Percentiles rank a stretch among this genome's conserved stretches.
These are phyloP conservation scores for Hymenotorrendiella dingleyae DNA, from an alignment of 2,329 filamentous ascomycete species.

Conservation along the genomic window DNA sequence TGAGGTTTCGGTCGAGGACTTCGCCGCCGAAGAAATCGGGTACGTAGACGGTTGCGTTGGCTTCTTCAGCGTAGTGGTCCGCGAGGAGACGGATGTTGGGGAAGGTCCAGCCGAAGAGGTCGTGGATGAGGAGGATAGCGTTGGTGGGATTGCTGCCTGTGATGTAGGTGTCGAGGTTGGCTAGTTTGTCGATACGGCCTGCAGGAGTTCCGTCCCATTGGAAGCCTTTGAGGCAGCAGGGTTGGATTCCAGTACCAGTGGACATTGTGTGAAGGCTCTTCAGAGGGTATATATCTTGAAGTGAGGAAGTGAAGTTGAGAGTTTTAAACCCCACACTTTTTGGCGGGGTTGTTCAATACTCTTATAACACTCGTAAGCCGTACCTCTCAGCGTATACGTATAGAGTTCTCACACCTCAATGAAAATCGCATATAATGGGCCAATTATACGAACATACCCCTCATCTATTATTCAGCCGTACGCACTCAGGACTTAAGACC, in stretches of 20 bases:
- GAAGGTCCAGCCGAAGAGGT: constrained; percentile 40
- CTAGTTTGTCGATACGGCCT: constrained; percentile 32
- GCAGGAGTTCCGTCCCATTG: constrained; percentile 36
- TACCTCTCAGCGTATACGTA: too few species aligned
- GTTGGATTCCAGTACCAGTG: too few species aligned
- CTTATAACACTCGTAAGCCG: too few species aligned
- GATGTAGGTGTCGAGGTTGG: constrained; percentile 33
- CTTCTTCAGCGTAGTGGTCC: constrained; percentile 40
- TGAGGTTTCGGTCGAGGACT: constrained; percentile 6
- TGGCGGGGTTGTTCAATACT: too few species aligned
- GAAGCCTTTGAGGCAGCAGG: constrained; percentile 35
- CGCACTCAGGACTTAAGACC: too few species aligned
- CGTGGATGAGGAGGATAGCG: constrained; percentile 35
- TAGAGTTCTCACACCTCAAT: too few species aligned
- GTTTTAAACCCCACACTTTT: too few species aligned
- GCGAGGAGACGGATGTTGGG: constrained; percentile 40
- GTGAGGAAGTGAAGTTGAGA: too few species aligned
- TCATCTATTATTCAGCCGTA: too few species aligned
- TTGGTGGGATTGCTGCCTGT: constrained; percentile 31
- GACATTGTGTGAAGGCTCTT: constrained; percentile 4
- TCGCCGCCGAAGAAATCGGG: constrained; percentile 23
- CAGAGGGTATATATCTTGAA: too few species aligned
- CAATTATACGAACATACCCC: too few species aligned
- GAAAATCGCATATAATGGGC: too few species aligned
- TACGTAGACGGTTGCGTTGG: constrained; percentile 41